A percentile compares a stretch with the other conserved stretches of the same genome.
Evolutionary conservation across 176 grass and related monocot genomes (phyloP).

Genomic region (Triticum urartu): DNA sequence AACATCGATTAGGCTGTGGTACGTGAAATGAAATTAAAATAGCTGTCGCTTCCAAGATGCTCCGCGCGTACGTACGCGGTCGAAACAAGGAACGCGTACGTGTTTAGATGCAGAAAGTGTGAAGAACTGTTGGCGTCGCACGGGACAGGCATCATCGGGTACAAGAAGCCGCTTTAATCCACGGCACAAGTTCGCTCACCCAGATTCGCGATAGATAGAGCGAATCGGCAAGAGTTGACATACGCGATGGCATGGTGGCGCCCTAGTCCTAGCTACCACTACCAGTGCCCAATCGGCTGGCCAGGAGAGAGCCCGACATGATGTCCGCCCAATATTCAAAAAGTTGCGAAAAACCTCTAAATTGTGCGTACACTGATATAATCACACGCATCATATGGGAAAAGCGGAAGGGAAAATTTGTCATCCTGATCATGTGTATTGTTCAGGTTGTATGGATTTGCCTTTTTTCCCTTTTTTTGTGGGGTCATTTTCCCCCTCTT

Average conservation of each 20-base stretch:
- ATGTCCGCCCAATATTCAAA: not conserved
- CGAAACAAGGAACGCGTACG: not conserved
- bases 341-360: not conserved
- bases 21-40: no score
- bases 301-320: not conserved
- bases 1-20: no score
- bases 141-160: not conserved
- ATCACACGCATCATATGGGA: not conserved
- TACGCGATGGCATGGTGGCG: not conserved
- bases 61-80: not conserved
- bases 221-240: not conserved
- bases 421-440: no score
- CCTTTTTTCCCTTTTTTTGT: no score
- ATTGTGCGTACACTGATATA: not conserved
- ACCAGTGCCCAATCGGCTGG: not conserved
- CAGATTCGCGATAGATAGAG: not conserved
- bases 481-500: no score
- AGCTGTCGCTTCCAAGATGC: not conserved
- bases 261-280: not conserved
- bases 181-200: not conserved
- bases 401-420: no score
- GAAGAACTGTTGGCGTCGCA: not conserved
- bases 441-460: no score
- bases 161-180: not conserved
- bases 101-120: not conserved